These are phyloP conservation scores for Enterocytospora artemiae DNA, from an alignment of 371 early-diverging fungal genomes.

Conservation along the genomic window DNA sequence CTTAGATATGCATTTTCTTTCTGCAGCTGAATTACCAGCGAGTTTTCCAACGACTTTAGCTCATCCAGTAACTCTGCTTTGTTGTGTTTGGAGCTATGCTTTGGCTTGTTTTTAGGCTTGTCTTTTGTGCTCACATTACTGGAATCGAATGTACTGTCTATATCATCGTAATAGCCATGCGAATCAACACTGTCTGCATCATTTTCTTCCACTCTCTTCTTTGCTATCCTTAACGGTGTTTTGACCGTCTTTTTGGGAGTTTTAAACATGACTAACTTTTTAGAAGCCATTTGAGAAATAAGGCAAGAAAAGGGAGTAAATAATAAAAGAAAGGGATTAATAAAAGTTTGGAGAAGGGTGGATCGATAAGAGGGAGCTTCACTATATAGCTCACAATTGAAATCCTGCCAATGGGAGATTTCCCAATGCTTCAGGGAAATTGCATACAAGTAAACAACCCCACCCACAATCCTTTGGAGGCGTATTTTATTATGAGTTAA, in stretches of 20 bases:
- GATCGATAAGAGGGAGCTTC: no score
- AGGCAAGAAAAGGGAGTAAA: no score
- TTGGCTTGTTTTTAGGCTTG: no score
- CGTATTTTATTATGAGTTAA: neutral
- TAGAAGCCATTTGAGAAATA: neutral
- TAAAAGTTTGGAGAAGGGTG: no score
- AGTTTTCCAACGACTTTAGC: slow-evolving; percentile 26
- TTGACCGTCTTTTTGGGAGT: slow-evolving; percentile 9
- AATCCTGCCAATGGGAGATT: neutral
- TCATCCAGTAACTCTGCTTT: no score
- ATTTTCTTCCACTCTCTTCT: neutral
- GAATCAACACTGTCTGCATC: neutral
- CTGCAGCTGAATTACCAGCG: slow-evolving; percentile 23
- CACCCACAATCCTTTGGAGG: neutral
- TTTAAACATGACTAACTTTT: neutral
- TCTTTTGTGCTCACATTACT: neutral
- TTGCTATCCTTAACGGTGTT: slow-evolving; percentile 1
- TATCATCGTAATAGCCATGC: neutral
- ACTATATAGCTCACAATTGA: neutral
- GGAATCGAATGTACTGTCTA: neutral
- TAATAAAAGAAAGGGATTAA: no score
- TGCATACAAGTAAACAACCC: neutral
- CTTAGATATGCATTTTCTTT: slow-evolving; percentile 40
- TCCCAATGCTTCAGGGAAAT: neutral
- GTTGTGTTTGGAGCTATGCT: neutral